Evolutionary conservation across 257 asterid species (phyloP), one percentile per base, ranked within the genome.

Genomic region (Fraxinus cuspidata): DNA sequence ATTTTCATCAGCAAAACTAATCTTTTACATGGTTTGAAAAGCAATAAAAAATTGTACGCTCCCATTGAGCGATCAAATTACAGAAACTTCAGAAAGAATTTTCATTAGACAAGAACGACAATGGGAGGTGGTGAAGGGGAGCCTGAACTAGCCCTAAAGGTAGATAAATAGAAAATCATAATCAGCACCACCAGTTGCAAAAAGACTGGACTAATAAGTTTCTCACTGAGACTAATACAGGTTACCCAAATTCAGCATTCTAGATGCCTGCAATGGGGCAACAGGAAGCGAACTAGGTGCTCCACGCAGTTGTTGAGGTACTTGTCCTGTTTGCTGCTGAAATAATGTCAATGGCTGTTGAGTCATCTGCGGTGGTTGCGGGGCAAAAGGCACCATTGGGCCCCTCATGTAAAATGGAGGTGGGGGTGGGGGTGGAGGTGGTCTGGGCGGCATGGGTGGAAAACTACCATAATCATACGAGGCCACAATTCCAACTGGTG

Each of bases 171-270:
- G 71, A 81, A 77, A 69, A 32, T 78, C 77, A n/a, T 81, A 64
- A 80, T 75, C 21, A 37, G 51, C 47, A 65, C 71, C 65, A 77
- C 29, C 65, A 56, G 65, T 56, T 56, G 65, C n/a, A 79, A 78
- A 85, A 75, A 76, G 72, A 77, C 77, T 16, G 74, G 58, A 32
- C 38, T 40, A 31, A 27, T 23, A 25, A 72, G 58, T 28, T 69
- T 35, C 32, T 86, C 82, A 89, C 84, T 88, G 97, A 7, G 19
- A 63, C 53, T 85, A 86, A 79, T 82, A 87, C 4, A 92, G 92
- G 18, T 86, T 84, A 23, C 91, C 76, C 81, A 86, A 92, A 83
- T 90, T 90, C 27, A 88, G 84, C 91, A 92, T 86, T 49, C 97
- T 93, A 42, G 96, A 89, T 9, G 87, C 84, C 80, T 87, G 96